Percentiles rank a stretch among this genome's conserved stretches.
These are phyloP conservation scores for Colletotrichum sublineola DNA, from an alignment of 2,329 filamentous ascomycete species.

Conservation along the genomic window DNA sequence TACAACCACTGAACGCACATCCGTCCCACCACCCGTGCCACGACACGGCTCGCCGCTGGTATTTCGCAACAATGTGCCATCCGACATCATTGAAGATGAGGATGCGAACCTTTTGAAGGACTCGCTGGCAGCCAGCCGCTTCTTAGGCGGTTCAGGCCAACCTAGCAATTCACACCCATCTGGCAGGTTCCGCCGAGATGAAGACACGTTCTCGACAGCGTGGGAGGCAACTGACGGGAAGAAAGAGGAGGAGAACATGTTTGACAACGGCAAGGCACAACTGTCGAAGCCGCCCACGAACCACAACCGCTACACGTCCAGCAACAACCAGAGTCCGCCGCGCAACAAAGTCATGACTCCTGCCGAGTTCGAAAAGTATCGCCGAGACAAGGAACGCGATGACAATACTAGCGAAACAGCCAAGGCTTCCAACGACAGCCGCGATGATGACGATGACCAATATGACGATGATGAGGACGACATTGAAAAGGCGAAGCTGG, in stretches of 20 bases:
- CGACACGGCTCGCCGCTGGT: slow-evolving; percentile 52
- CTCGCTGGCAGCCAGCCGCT: slow-evolving; percentile 63
- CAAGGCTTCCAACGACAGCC: slow-evolving; percentile 64
- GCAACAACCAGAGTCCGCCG: slow-evolving; percentile 57
- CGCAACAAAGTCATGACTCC: slow-evolving; percentile 89
- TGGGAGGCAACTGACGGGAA: slow-evolving; percentile 44
- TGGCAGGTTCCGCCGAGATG: slow-evolving; percentile 55
- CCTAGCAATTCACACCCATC: slow-evolving; percentile 41
- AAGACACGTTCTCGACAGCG: slow-evolving; percentile 55
- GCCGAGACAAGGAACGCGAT: slow-evolving; percentile 78
- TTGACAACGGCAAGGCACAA: slow-evolving; percentile 61
- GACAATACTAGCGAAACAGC: slow-evolving; percentile 57
- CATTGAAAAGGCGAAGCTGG: slow-evolving; percentile 77
- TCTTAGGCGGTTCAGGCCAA: slow-evolving; percentile 50
- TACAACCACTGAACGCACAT: slow-evolving; percentile 52
- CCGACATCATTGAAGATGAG: slow-evolving; percentile 63
- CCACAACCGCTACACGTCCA: slow-evolving; percentile 44
- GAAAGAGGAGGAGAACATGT: slow-evolving; percentile 66
- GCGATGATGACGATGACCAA: slow-evolving; percentile 74
- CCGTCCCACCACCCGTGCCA: slow-evolving; percentile 54
- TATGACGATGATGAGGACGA: slow-evolving; percentile 86
- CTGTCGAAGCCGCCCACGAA: slow-evolving; percentile 22
- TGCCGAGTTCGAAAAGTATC: slow-evolving; percentile 86
- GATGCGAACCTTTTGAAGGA: slow-evolving; percentile 67
- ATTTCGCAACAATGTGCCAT: slow-evolving; percentile 50